Evolutionary conservation across 2,329 filamentous ascomycete genomes (phyloP), one percentile per base, ranked within the genome.

Genomic region (Fusarium sp.): DNA sequence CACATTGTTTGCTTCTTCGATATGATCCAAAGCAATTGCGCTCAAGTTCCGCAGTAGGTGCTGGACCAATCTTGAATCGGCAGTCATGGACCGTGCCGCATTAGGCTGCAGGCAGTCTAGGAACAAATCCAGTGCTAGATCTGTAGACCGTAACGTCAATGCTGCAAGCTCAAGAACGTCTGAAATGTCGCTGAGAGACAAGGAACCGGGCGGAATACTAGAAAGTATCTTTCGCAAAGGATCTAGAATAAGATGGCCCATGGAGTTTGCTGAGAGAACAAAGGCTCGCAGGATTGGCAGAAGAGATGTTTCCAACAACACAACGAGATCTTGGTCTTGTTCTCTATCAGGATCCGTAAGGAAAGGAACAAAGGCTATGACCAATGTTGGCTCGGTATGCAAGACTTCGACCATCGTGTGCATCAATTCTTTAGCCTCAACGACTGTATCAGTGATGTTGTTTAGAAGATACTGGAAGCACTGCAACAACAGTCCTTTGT

Each of bases 1-100:
- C 8, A 30, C 51, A 1, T 66, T 62, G 0, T 40, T 3, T 3
- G 76, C 76, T 62, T 81, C 78, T 23, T 79, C 77, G 15, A 82
- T 75, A 54, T 82, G 80, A 52, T 83, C 79, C 9, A 82, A 26
- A 2, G 79, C 79, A 36, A 82, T 78, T 2, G 76, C 78, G 34
- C 77, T 76, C 10, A 78, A 38, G 40, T 77, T 79, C 9, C 69
- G 71, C 3, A 79, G 65, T 38, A 81, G 77, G 60, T 78, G 73
- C 2, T 62, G 62, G 9, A 75, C 61, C 8, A 76, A 57, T 7
- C 59, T 57, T 3, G 76, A 1, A 2, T 41, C 42, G 0, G 74
- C 3, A 64, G 67, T 23, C 71, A 77, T 8, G 72, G 59, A 6
- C 78, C 47, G 8, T 81, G 62, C 6, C 75, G 74, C 12, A 45